Conservation (phyloP, 2,329 filamentous ascomycete genomes). For the Rhynchosporium agropyri region DNA sequence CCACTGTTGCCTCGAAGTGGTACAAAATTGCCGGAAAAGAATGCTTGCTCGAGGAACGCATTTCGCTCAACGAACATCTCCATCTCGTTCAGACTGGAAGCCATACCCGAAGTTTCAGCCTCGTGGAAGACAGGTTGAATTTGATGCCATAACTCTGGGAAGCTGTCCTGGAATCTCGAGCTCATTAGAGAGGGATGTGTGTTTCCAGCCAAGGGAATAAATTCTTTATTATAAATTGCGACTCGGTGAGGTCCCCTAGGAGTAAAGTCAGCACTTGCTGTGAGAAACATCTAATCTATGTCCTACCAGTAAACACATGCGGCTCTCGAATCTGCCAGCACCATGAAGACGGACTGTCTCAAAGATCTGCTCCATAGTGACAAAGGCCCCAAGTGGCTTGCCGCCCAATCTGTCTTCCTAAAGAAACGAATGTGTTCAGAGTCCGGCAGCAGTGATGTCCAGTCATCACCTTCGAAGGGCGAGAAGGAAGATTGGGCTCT, state of each 20-base stretch:
- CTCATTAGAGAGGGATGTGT: constrained; percentile 37
- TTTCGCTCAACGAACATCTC: constrained; percentile 34
- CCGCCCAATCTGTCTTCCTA: constrained; percentile 32
- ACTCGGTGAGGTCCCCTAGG: constrained; percentile 33
- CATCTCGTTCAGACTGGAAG: constrained; percentile 33
- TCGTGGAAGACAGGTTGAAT: constrained; percentile 29
- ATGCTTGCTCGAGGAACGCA: constrained; percentile 36
- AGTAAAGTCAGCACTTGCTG: not conserved
- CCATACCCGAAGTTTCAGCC: constrained; percentile 31
- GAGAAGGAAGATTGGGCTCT: constrained; percentile 2
- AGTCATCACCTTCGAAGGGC: constrained; percentile 23
- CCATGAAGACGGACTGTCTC: constrained; percentile 31
- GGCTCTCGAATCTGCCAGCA: constrained; percentile 35
- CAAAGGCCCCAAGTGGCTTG: constrained; percentile 31
- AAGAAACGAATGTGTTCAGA: constrained; percentile 35
- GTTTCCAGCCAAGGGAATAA: constrained; percentile 33
- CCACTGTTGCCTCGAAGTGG: constrained; percentile 35
- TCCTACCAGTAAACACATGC: constrained; percentile 35
- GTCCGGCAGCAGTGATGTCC: constrained; percentile 30
- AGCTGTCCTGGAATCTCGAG: constrained; percentile 25
- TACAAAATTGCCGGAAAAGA: constrained; percentile 39
- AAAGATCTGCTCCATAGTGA: constrained; percentile 30
- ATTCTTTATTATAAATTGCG: constrained; percentile 38
- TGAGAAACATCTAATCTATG: not conserved
- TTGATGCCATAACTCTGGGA: constrained; percentile 31